phyloP scores from a whole-genome alignment of 2,329 filamentous ascomycete genomes.

The Fusarium begoniae region DNA sequence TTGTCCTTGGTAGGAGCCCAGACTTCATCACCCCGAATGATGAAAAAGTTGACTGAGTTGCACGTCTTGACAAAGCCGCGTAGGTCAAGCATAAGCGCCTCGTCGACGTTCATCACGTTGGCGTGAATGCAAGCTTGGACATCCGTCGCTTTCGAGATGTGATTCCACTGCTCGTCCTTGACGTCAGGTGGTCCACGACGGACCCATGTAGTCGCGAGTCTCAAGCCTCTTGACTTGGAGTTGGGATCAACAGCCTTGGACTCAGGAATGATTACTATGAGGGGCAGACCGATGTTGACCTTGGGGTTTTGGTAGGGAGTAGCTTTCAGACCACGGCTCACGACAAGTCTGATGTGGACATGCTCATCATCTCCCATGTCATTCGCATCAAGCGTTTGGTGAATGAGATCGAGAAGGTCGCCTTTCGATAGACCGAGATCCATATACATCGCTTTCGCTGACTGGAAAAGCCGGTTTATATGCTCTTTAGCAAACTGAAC shows the following conservation, averaged over 20 bases:
- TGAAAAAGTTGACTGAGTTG: slow-evolving; percentile 14
- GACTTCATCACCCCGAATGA: background rate
- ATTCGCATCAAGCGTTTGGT: background rate
- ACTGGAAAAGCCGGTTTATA: background rate
- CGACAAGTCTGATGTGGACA: slow-evolving; percentile 4
- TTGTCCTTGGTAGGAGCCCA: slow-evolving; percentile 12
- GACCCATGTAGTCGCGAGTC: background rate
- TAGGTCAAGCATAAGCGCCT: background rate
- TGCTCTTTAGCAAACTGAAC: background rate
- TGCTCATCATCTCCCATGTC: background rate
- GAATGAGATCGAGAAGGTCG: background rate
- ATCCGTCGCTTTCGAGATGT: slow-evolving; percentile 2
- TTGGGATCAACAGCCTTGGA: slow-evolving; percentile 3
- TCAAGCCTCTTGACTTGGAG: background rate
- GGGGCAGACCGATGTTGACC: background rate
- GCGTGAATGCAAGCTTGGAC: slow-evolving; percentile 1
- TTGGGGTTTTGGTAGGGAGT: background rate
- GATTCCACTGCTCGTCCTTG: slow-evolving; percentile 10
- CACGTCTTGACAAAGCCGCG: background rate
- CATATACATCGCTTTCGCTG: slow-evolving; percentile 8
- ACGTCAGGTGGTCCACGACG: background rate
- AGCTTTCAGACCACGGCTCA: background rate
- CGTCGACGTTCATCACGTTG: background rate
- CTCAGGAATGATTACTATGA: slow-evolving; percentile 4
- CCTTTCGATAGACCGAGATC: background rate